Conservation (phyloP, 129 eudicot species). For the Escallonia rubra region DNA sequence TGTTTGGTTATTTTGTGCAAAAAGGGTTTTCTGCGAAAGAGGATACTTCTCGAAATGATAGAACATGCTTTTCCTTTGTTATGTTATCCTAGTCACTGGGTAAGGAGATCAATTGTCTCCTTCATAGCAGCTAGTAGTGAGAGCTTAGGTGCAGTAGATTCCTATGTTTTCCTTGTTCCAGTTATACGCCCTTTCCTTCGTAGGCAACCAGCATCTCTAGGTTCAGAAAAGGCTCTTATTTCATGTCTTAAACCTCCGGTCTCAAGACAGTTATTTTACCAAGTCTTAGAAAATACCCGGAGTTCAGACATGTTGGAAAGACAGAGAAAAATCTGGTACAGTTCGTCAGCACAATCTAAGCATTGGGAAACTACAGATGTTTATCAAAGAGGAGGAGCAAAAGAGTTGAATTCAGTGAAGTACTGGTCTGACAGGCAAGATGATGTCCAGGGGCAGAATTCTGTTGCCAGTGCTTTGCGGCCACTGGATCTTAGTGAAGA, state of each 20-base stretch:
- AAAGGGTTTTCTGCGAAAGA: slow-evolving; percentile 63
- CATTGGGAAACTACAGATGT: slow-evolving; percentile 48
- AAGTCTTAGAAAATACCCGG: slow-evolving; percentile 64
- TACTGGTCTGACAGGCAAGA: slow-evolving; percentile 59
- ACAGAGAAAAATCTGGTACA: slow-evolving; percentile 97
- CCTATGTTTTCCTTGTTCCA: slow-evolving; percentile 87
- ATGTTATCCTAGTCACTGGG: slow-evolving; percentile 97
- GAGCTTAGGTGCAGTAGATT: slow-evolving; percentile 84
- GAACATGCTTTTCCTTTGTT: slow-evolving; percentile 82
- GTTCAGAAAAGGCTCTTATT: slow-evolving; percentile 70
- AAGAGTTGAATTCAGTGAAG: slow-evolving; percentile 62
- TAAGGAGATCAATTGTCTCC: slow-evolving; percentile 69
- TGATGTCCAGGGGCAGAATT: slow-evolving; percentile 25
- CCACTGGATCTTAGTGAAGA: slow-evolving; percentile 37
- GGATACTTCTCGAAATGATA: slow-evolving; percentile 79
- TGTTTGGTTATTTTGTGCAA: slow-evolving; percentile 72
- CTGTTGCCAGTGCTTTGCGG: slow-evolving; percentile 22
- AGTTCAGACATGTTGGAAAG: slow-evolving; percentile 98
- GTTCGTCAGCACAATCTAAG: slow-evolving; percentile 62
- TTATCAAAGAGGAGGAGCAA: slow-evolving; percentile 38
- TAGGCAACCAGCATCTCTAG: slow-evolving; percentile 81
- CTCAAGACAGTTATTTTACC: slow-evolving; percentile 63
- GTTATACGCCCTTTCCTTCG: slow-evolving; percentile 85
- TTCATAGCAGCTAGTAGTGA: slow-evolving; percentile 93
- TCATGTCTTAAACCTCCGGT: slow-evolving; percentile 84